Evolutionary conservation across 208 protist genomes (phyloP).

Genomic region (Crithidia mellificae): DNA sequence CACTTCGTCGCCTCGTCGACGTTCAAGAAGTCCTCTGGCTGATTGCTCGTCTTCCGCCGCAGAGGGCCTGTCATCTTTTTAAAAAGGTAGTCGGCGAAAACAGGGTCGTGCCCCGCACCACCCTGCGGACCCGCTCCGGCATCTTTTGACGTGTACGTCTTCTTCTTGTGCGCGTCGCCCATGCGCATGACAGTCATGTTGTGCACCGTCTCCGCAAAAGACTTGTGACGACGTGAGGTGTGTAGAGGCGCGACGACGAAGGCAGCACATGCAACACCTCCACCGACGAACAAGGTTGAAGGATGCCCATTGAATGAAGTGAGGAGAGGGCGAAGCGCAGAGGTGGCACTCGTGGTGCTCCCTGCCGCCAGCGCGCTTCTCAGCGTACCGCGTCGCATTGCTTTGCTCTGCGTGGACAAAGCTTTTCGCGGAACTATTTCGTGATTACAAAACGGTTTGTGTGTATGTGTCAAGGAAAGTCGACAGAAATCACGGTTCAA

Average conservation of each 20-base stretch:
- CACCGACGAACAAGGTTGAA: no score
- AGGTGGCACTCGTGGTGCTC: not conserved
- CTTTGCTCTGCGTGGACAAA: no score
- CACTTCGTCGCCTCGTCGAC: constrained; percentile 78
- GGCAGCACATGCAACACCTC: no score
- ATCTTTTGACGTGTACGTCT: constrained; percentile 53
- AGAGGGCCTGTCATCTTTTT: constrained; percentile 57
- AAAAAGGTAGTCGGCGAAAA: constrained; percentile 29
- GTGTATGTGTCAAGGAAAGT: no score
- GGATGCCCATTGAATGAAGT: no score
- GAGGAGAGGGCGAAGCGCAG: not conserved
- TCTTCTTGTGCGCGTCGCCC: constrained; percentile 30
- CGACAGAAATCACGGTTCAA: no score
- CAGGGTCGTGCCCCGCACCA: constrained; percentile 43
- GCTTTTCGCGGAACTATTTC: no score
- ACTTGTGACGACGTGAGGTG: constrained; percentile 32
- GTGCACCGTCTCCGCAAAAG: constrained; percentile 38
- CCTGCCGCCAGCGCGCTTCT: not conserved
- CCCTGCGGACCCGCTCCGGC: constrained; percentile 28
- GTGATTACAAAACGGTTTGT: no score
- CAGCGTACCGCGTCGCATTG: not conserved
- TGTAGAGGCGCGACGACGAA: not conserved
- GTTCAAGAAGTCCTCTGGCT: constrained; percentile 68
- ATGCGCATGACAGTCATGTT: constrained; percentile 49
- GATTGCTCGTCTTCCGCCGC: constrained; percentile 54